Evolutionary conservation across 2,329 filamentous ascomycete genomes (phyloP).

Genomic region (Trichoderma sp.): DNA sequence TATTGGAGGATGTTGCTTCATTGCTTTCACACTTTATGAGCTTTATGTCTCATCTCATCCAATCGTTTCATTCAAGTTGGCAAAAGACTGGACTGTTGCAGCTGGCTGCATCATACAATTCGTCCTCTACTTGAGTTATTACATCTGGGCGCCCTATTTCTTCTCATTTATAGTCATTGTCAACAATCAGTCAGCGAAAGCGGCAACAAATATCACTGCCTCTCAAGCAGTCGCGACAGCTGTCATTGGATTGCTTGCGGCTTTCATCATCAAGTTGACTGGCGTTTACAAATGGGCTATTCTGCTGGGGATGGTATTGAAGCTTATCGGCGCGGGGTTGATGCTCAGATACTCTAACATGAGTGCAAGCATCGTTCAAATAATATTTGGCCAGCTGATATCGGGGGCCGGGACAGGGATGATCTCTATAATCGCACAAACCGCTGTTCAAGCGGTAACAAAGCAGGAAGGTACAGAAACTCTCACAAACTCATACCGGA

Average conservation of each 20-base stretch:
- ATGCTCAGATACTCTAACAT: not conserved
- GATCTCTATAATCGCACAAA: not conserved
- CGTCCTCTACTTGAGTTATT: not conserved
- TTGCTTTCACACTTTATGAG: not conserved
- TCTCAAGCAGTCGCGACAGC: not conserved
- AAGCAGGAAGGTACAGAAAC: not conserved
- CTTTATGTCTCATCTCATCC: not conserved
- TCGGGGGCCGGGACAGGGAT: not conserved
- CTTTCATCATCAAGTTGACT: not conserved
- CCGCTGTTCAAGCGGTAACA: not conserved
- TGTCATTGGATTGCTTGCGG: not conserved
- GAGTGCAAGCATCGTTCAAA: not conserved
- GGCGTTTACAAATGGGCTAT: not conserved
- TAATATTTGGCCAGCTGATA: not conserved
- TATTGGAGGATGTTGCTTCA: not conserved
- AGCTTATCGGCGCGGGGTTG: not conserved
- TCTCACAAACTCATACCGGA: not conserved
- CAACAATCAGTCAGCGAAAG: not conserved
- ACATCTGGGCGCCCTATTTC: not conserved
- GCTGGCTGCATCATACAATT: not conserved
- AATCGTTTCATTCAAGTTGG: not conserved
- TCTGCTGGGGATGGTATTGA: not conserved
- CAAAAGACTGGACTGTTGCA: not conserved
- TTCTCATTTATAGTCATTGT: conserved; percentile 1
- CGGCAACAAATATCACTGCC: not conserved